A percentile compares a stretch with the other conserved stretches of the same genome.
Conservation (phyloP, 2,329 filamentous ascomycete species). For the Camillea tinctor region DNA sequence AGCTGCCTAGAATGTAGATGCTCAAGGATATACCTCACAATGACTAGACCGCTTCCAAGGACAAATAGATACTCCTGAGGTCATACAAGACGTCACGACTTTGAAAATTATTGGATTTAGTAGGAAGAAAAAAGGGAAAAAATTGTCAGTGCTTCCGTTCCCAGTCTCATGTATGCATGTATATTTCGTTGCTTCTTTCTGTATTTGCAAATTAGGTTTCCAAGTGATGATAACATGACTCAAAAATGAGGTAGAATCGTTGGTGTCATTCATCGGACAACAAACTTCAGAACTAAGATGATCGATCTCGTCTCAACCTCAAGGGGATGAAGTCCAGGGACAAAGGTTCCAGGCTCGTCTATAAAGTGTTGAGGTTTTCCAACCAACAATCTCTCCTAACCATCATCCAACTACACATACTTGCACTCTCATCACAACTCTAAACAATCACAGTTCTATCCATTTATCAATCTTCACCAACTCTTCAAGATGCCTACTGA, state of each 20-base stretch:
- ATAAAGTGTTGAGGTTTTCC: not conserved
- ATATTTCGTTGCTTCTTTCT: not conserved
- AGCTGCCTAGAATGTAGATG: not conserved
- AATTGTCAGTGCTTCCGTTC: not conserved
- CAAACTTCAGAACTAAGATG: not conserved
- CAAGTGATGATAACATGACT: not conserved
- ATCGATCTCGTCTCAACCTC: too few species aligned
- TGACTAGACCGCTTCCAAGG: not conserved
- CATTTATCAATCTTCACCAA: not conserved
- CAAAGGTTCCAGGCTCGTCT: not conserved
- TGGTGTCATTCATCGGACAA: not conserved
- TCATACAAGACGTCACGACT: not conserved
- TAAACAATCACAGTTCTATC: not conserved
- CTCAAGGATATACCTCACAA: not conserved
- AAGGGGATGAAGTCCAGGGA: not conserved
- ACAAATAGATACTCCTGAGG: not conserved
- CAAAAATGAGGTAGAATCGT: not conserved
- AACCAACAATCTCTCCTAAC: not conserved
- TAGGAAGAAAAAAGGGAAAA: not conserved
- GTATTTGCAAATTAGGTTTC: not conserved
- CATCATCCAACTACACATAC: not conserved
- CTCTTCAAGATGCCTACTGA: constrained; percentile 44
- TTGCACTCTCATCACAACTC: not conserved
- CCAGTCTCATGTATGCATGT: not conserved
- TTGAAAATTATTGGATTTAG: not conserved